Evolutionary conservation across 305 asterid genomes (phyloP), one percentile per base, ranked within the genome.

Genomic region (Fraxinus platypoda): DNA sequence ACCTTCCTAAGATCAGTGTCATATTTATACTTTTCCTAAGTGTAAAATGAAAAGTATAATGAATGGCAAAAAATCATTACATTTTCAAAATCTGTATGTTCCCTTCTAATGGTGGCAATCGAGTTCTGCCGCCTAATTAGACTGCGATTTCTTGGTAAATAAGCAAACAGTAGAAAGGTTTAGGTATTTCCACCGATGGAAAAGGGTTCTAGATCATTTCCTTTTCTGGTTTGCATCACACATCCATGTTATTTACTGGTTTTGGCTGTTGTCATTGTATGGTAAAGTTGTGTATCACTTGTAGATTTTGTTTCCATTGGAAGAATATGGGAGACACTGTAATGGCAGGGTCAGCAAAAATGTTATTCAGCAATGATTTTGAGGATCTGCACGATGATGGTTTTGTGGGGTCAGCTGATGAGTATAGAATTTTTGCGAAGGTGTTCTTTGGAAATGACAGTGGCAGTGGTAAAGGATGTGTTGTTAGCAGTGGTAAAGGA

Each of bases 401-500:
- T 87, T 88, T 87, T 43, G 98, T 91, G 79, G 98, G 94, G 77
- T 88, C 96, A 76, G 38, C 83, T 9, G 86, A 90, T 49, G 99
- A 93, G 83, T 86, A 86, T 71, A 87, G 81, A 80, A 90, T 92
- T 84, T 93, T 93, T 85, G 81, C 81, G 25, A 91, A 94, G 87
- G 88, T 93, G 77, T 91, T 94, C 89, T 89, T 89, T 38, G 92
- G 89, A 74, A 84, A 85, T 76, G 90, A 87, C 33, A 59, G 79
- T 83, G 82, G 85, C 79, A 80, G 87, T 76, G 87, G 83, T 75
- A 89, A 86, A 74, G 85, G 85, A 59, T 83, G 82, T 85, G 73
- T 86, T 83, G 88, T 83, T 80, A 86, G 85, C 78, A 79, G 87
- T 76, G 88, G 84, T 75, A 88, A 86, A 76, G 86, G 86, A 62